A percentile compares a stretch with the other conserved stretches of the same genome.
Conservation (phyloP, 2,329 filamentous ascomycete species). For the Xylaria sp. region DNA sequence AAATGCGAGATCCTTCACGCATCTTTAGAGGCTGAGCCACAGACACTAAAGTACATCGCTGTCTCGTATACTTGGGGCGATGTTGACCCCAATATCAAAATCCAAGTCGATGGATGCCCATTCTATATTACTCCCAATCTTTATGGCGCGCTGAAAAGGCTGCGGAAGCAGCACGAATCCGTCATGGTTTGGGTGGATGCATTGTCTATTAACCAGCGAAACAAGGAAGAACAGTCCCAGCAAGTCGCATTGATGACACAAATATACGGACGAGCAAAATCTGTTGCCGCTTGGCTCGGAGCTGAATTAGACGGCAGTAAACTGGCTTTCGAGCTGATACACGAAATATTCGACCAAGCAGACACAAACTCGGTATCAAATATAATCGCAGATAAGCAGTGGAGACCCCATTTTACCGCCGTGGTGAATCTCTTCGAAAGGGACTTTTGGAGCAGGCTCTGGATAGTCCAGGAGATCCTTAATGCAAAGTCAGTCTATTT, state of each 20-base stretch:
- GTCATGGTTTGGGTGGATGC: slow-evolving; percentile 45
- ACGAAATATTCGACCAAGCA: background rate
- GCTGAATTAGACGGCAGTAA: slow-evolving; percentile 33
- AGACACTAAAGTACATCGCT: slow-evolving; percentile 3
- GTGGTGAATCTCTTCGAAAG: slow-evolving; percentile 49
- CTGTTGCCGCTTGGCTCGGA: slow-evolving; percentile 41
- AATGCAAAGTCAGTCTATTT: slow-evolving; percentile 41
- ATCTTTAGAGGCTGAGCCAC: slow-evolving; percentile 4
- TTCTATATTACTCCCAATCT: slow-evolving; percentile 39
- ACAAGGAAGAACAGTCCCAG: slow-evolving; percentile 26
- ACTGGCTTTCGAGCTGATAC: slow-evolving; percentile 34
- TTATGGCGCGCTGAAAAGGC: slow-evolving; percentile 33
- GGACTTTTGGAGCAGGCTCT: slow-evolving; percentile 52
- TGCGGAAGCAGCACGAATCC: slow-evolving; percentile 27
- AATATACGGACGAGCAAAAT: slow-evolving; percentile 39
- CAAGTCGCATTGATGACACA: slow-evolving; percentile 36
- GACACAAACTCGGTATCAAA: background rate
- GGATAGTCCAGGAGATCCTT: slow-evolving; percentile 50
- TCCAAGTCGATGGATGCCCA: slow-evolving; percentile 3
- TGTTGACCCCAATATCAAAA: background rate
- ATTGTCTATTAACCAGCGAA: slow-evolving; percentile 45
- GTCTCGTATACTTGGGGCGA: slow-evolving; percentile 26
- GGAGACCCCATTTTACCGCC: slow-evolving; percentile 36
- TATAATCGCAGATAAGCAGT: background rate
- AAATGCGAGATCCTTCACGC: slow-evolving; percentile 29